These are phyloP conservation scores for Trametopsis cervina DNA, from an alignment of 768 basidiomycete species.

Conservation along the genomic window DNA sequence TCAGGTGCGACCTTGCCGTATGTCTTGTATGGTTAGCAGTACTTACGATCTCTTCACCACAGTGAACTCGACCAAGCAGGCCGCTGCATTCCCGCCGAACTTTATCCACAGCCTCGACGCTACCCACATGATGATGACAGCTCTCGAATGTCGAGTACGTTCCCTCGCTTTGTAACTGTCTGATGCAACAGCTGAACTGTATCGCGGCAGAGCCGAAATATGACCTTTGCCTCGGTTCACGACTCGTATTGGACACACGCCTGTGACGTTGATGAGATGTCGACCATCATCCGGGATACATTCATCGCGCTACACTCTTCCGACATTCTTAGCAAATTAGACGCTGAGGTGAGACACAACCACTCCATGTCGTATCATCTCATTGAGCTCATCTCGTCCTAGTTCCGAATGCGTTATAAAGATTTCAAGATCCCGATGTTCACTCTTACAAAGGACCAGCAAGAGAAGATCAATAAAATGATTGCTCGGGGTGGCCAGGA, in stretches of 20 bases:
- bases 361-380: neutral
- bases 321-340: constrained; percentile 69
- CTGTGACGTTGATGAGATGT: constrained; percentile 80
- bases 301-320: constrained; percentile 91
- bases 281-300: constrained; percentile 80
- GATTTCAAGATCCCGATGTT: constrained; percentile 60
- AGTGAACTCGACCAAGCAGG: constrained; percentile 71
- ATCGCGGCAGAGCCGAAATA: constrained; percentile 45
- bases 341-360: constrained; percentile 57
- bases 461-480: neutral
- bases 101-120: constrained; percentile 98
- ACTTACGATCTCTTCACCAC: too few species aligned
- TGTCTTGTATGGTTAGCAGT: neutral
- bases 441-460: constrained; percentile 5
- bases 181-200: constrained; percentile 5
- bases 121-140: constrained; percentile 97
- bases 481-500: too few species aligned
- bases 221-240: constrained; percentile 94
- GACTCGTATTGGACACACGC: constrained; percentile 99
- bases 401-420: constrained; percentile 77
- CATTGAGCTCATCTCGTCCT: constrained; percentile 2
- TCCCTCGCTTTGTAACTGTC: neutral
- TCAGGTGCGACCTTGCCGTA: constrained; percentile 46
- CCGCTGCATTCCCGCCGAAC: constrained; percentile 97
- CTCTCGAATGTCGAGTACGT: constrained; percentile 78